Conservation (phyloP, 2,329 filamentous ascomycete genomes). For the Paracorniculantispora psalliotae region DNA sequence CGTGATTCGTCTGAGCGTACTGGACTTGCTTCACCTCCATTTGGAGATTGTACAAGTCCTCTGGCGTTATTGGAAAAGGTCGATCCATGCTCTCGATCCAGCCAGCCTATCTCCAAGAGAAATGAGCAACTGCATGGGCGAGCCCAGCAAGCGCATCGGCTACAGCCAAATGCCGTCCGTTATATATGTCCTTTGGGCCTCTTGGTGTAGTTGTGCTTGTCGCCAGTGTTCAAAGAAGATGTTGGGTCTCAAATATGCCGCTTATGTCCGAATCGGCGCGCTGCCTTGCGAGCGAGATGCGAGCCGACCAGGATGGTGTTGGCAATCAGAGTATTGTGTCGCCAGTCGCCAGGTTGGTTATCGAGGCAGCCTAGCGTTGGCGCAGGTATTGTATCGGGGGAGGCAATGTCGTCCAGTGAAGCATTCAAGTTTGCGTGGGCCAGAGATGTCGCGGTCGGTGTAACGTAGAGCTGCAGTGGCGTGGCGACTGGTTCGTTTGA, state of each 20-base stretch:
- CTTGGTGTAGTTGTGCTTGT: background rate
- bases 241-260: too few relatives aligned
- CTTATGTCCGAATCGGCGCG: background rate
- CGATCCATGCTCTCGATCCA: slow-evolving; percentile 53
- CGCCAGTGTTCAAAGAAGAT: background rate
- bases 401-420: background rate
- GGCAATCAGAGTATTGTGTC: background rate
- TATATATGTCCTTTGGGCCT: background rate
- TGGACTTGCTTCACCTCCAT: slow-evolving; percentile 68
- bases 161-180: background rate
- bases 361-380: background rate
- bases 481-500: background rate
- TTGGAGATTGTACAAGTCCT: slow-evolving; percentile 64
- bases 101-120: background rate
- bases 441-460: background rate
- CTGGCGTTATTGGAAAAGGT: slow-evolving; percentile 53
- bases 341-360: too few relatives aligned
- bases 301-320: background rate
- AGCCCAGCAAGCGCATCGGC: slow-evolving; percentile 6
- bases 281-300: background rate
- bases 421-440: background rate
- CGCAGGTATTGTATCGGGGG: background rate
- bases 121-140: slow-evolving; percentile 6
- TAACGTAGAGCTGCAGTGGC: too few relatives aligned
- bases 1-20: slow-evolving; percentile 56